These are phyloP conservation scores for Leishmania tropica DNA, from an alignment of 208 protist species.

Conservation along the genomic window DNA sequence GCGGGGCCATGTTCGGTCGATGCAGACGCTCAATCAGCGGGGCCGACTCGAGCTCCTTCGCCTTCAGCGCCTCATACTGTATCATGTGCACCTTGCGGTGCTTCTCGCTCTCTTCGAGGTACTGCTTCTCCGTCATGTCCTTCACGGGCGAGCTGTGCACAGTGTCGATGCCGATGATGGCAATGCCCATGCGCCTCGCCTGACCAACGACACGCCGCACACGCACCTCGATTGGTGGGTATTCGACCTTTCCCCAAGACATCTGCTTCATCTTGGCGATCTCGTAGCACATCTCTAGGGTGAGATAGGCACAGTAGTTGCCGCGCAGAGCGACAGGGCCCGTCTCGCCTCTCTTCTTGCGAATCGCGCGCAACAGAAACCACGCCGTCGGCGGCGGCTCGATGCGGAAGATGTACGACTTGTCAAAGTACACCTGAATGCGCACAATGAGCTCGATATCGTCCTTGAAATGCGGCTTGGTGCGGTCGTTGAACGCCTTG, in stretches of 20 bases:
- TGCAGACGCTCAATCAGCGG: conserved; percentile 88
- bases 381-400: conserved; percentile 89
- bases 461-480: conserved; percentile 87
- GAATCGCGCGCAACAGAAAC: conserved; percentile 78
- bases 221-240: conserved; percentile 84
- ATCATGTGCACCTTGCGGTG: conserved; percentile 78
- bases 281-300: conserved; percentile 92
- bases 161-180: conserved; percentile 89
- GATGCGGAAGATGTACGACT: conserved; percentile 86
- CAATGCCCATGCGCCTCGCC: conserved; percentile 87
- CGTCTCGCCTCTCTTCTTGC: conserved; percentile 85
- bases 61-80: conserved; percentile 71
- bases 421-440: conserved; percentile 93
- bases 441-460: conserved; percentile 89
- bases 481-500: conserved; percentile 91
- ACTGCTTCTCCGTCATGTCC: conserved; percentile 80
- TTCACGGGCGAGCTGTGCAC: conserved; percentile 67
- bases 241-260: conserved; percentile 72
- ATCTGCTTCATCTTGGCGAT: conserved; percentile 92
- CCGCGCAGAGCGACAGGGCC: conserved; percentile 58
- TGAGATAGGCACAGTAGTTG: conserved; percentile 80
- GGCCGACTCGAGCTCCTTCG: conserved; percentile 66
- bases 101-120: conserved; percentile 64
- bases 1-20: conserved; percentile 59
- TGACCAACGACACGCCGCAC: conserved; percentile 84